Conservation (phyloP, 257 asterid genomes). For the Scutellaria barbata region DNA sequence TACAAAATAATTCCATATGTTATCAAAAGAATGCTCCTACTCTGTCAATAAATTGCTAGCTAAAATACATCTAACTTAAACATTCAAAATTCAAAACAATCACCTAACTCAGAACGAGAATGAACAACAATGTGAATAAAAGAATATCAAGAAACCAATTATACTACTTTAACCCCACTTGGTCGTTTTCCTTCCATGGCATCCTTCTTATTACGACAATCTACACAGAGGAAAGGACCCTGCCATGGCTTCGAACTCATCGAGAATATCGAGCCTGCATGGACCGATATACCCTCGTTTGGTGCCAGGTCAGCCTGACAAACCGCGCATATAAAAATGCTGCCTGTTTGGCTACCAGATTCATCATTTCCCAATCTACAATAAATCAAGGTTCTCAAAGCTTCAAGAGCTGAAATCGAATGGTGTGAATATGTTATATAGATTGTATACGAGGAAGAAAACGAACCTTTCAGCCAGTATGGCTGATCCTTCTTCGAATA, state of each 20-base stretch:
- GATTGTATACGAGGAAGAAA: neutral
- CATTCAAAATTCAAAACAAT: too few relatives aligned
- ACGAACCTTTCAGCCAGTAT: conserved; percentile 96
- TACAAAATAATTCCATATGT: too few relatives aligned
- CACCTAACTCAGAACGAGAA: too few relatives aligned
- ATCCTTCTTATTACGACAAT: conserved; percentile 74
- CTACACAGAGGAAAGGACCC: conserved; percentile 86
- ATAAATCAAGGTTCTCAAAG: conserved; percentile 4
- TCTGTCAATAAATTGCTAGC: too few relatives aligned
- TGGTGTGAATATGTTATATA: neutral
- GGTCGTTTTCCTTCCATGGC: conserved; percentile 74
- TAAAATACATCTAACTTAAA: too few relatives aligned
- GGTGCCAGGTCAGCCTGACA: conserved; percentile 73
- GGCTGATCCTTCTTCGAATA: conserved; percentile 89
- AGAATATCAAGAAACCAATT: neutral
- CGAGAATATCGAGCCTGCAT: conserved; percentile 78
- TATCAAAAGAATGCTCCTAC: too few relatives aligned
- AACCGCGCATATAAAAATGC: conserved; percentile 67
- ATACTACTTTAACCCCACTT: conserved; percentile 45
- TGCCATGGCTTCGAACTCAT: conserved; percentile 82
- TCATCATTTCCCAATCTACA: conserved; percentile 73
- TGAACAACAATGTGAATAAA: too few relatives aligned
- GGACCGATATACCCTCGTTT: conserved; percentile 80
- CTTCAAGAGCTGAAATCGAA: neutral
- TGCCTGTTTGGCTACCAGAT: conserved; percentile 44